Conservation (phyloP, 805 yeast genomes). For the Lachancea quebecensis region DNA sequence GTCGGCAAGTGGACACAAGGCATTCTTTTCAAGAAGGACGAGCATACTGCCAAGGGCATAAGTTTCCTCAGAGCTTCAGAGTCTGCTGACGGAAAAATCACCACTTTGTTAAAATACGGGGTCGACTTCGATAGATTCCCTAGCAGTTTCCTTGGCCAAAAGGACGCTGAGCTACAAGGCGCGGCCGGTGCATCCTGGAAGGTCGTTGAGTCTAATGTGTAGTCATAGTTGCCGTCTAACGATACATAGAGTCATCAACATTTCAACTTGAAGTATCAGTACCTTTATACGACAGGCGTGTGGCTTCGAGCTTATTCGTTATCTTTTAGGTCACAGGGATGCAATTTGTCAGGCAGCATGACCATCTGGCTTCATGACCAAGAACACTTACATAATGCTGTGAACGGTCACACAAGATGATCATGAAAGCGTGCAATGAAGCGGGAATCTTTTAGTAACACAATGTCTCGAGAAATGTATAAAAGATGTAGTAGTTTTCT, state of each 20-base stretch:
- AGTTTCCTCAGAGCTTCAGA: constrained; percentile 26
- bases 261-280: no score
- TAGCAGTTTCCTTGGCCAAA: constrained; percentile 15
- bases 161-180: constrained; percentile 19
- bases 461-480: no score
- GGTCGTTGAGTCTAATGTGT: constrained; percentile 25
- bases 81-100: constrained; percentile 10
- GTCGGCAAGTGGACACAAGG: constrained; percentile 34
- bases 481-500: no score
- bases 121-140: constrained; percentile 24
- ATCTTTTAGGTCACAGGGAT: no score
- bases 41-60: constrained; percentile 16
- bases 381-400: no score
- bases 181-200: constrained; percentile 24
- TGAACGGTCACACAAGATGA: no score
- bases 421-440: no score
- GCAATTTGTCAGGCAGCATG: no score
- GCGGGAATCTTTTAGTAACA: no score
- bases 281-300: not conserved
- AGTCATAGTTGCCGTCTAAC: not conserved
- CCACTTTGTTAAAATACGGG: constrained; percentile 21
- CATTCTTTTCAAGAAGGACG: constrained; percentile 21
- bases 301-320: no score
- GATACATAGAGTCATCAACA: no score
- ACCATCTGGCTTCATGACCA: no score